phyloP scores from a whole-genome alignment of 352 stramenopile genomes.

The Globisporangium apiculatum region DNA sequence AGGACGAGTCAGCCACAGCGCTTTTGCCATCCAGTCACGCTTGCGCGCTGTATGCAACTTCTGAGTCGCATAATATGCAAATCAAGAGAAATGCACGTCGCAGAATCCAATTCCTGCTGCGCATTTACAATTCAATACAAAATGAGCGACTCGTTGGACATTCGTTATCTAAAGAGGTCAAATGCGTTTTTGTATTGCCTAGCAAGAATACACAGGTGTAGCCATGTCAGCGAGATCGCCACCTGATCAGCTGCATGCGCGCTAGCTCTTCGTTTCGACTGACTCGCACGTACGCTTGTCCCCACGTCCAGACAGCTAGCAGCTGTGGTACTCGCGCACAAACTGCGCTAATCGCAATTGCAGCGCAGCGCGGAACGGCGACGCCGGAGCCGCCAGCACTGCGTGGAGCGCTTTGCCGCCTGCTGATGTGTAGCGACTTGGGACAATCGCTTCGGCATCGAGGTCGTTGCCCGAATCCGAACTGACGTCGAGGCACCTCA shows the following conservation, averaged over 20 bases:
- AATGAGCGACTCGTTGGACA: background rate
- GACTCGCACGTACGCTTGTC: background rate
- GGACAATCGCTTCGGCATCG: slow-evolving; percentile 63
- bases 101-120: too few species aligned
- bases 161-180: background rate
- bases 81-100: too few species aligned
- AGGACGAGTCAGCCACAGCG: too few species aligned
- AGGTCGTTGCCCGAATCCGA: slow-evolving; percentile 67
- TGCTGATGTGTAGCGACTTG: slow-evolving; percentile 61
- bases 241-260: too few species aligned
- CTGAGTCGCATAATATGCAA: too few species aligned
- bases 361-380: slow-evolving; percentile 59
- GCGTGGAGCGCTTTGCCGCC: slow-evolving; percentile 64
- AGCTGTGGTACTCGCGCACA: slow-evolving; percentile 67
- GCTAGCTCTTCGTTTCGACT: background rate
- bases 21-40: background rate
- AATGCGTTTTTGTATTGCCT: too few species aligned
- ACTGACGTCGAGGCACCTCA: slow-evolving; percentile 81
- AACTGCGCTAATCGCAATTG: slow-evolving; percentile 43
- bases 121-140: too few species aligned
- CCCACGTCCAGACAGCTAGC: slow-evolving; percentile 23
- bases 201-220: background rate
- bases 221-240: background rate
- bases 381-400: slow-evolving; percentile 36
- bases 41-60: too few species aligned